Evolutionary conservation across 495 filamentous ascomycete genomes (phyloP).

Genomic region (Aspergillus egyptiacus): DNA sequence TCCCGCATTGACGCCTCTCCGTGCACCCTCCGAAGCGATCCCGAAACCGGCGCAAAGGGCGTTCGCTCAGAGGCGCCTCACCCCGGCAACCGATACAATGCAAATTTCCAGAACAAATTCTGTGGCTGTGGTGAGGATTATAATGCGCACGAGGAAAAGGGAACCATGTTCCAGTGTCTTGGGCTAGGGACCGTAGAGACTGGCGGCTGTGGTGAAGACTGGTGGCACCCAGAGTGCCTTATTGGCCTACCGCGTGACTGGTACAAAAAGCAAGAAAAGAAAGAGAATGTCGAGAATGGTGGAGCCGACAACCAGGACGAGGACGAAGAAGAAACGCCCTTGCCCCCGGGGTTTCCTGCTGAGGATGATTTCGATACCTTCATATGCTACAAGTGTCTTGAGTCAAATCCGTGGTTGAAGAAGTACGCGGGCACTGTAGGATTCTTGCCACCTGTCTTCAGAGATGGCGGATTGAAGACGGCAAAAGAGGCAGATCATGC

Average conservation of each 20-base stretch:
- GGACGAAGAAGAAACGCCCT: constrained; percentile 51
- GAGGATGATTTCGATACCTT: constrained; percentile 86
- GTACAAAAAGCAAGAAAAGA: constrained; percentile 30
- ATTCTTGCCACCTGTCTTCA: constrained; percentile 68
- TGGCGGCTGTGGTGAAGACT: constrained; percentile 94
- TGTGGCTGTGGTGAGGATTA: constrained; percentile 87
- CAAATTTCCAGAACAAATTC: constrained; percentile 90
- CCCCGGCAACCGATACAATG: constrained; percentile 78
- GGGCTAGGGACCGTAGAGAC: constrained; percentile 73
- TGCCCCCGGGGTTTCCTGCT: constrained; percentile 77
- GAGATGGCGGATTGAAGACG: constrained; percentile 26
- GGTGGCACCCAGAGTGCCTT: constrained; percentile 96
- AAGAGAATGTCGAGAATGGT: constrained; percentile 27
- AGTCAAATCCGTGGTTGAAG: constrained; percentile 88
- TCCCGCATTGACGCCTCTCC: constrained; percentile 64
- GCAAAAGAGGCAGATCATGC: not conserved
- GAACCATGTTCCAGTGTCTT: constrained; percentile 99
- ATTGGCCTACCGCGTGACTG: constrained; percentile 63
- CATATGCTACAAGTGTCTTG: constrained; percentile 90
- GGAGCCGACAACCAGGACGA: constrained; percentile 4
- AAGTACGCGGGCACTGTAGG: constrained; percentile 76
- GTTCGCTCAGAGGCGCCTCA: constrained; percentile 69
- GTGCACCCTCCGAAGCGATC: constrained; percentile 73
- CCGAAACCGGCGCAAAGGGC: constrained; percentile 66
- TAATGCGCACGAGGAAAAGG: constrained; percentile 76